Conservation (phyloP, 2,329 filamentous ascomycete species). For the Calonectria hawksworthii region DNA sequence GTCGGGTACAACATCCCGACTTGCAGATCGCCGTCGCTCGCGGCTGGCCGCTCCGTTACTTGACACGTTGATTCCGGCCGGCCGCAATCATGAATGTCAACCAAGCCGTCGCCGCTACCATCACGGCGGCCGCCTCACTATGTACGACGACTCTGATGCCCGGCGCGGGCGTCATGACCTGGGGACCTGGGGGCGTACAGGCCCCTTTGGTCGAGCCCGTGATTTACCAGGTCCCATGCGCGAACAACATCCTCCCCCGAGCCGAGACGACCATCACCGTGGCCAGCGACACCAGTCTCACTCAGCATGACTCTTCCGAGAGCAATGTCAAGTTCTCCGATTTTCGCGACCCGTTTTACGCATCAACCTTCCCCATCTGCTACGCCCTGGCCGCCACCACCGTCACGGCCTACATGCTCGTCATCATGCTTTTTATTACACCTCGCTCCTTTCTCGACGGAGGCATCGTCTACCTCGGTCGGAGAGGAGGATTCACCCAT, state of each 20-base stretch:
- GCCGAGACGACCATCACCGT: slow-evolving; percentile 51
- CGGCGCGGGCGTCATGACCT: slow-evolving; percentile 61
- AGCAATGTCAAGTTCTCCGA: slow-evolving; percentile 67
- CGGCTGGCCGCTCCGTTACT: slow-evolving; percentile 44
- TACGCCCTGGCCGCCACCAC: slow-evolving; percentile 95
- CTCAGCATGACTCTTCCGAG: slow-evolving; percentile 46
- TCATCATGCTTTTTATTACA: slow-evolving; percentile 94
- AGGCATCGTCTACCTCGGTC: slow-evolving; percentile 83
- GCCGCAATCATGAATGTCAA: slow-evolving; percentile 45
- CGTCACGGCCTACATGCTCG: slow-evolving; percentile 90
- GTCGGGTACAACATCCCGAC: slow-evolving; percentile 27
- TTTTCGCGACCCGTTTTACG: slow-evolving; percentile 89
- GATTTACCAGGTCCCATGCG: slow-evolving; percentile 62
- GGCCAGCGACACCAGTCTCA: slow-evolving; percentile 54
- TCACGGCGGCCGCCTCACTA: slow-evolving; percentile 48
- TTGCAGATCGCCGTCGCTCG: slow-evolving; percentile 41
- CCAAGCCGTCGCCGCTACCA: slow-evolving; percentile 41
- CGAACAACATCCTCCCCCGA: slow-evolving; percentile 42
- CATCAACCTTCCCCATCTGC: slow-evolving; percentile 91
- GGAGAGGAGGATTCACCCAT: slow-evolving; percentile 88
- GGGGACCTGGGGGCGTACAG: slow-evolving; percentile 64
- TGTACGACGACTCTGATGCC: slow-evolving; percentile 61
- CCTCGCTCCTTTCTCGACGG: slow-evolving; percentile 94
- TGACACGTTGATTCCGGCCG: slow-evolving; percentile 38
- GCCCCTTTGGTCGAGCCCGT: slow-evolving; percentile 72